A percentile compares a stretch with the other conserved stretches of the same genome.
Evolutionary conservation across 2,329 filamentous ascomycete genomes (phyloP).

Genomic region (Teratosphaeria viscida): DNA sequence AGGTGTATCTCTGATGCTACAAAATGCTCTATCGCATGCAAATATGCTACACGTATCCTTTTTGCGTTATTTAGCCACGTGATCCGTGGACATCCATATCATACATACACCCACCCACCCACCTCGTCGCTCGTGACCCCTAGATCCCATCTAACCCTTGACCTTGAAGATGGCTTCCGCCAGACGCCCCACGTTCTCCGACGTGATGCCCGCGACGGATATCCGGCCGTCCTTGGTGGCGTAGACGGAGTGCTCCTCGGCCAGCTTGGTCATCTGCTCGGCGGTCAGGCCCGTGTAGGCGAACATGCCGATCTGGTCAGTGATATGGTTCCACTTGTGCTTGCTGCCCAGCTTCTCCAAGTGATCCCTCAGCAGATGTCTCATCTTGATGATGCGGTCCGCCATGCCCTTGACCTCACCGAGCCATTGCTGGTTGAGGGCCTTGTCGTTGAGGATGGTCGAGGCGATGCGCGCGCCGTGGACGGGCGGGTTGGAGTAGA

Average conservation of each 20-base stretch:
- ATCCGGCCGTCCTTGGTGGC: conserved; percentile 88
- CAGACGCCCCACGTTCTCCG: conserved; percentile 65
- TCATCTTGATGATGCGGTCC: conserved; percentile 98
- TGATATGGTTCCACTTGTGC: conserved; percentile 99
- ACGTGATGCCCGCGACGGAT: conserved; percentile 75
- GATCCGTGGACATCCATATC: background rate
- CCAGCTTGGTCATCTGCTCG: conserved; percentile 82
- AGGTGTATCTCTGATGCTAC: background rate
- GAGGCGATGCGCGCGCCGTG: conserved; percentile 92
- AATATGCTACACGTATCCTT: background rate
- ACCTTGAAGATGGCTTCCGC: conserved; percentile 79
- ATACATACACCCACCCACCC: background rate
- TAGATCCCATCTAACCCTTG: conserved; percentile 44
- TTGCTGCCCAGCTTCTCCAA: conserved; percentile 89
- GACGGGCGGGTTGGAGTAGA: conserved; percentile 97
- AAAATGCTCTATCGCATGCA: background rate
- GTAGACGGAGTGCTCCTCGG: conserved; percentile 95
- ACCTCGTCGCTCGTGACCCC: background rate
- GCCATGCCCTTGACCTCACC: conserved; percentile 97
- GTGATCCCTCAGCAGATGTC: conserved; percentile 84
- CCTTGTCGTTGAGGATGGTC: conserved; percentile 77
- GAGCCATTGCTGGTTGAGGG: conserved; percentile 87
- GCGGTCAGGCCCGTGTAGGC: conserved; percentile 89
- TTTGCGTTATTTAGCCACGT: background rate
- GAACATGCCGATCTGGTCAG: conserved; percentile 98